Percentiles rank a stretch among this genome's conserved stretches.
Conservation (phyloP, 345 rosid genomes). For the Litchi chinensis region DNA sequence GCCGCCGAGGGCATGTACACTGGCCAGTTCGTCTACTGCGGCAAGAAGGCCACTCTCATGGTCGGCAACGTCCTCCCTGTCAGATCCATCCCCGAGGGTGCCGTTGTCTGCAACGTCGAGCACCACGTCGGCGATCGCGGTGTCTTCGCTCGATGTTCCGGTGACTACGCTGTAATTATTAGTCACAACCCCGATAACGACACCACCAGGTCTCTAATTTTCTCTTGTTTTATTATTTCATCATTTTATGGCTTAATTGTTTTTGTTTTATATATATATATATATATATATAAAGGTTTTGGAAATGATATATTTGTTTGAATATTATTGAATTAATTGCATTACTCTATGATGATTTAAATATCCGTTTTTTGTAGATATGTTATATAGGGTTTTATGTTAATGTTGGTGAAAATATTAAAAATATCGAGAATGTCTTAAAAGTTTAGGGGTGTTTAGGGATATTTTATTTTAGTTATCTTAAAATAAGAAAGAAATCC, state of each 20-base stretch:
- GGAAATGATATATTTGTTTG: not conserved
- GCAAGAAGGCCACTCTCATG: slow-evolving; percentile 58
- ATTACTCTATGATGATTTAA: too few relatives aligned
- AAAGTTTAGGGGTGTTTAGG: too few relatives aligned
- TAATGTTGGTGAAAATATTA: too few relatives aligned
- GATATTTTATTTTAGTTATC: too few relatives aligned
- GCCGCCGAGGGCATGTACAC: slow-evolving; percentile 60
- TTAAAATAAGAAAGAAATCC: too few relatives aligned
- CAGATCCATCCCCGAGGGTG: slow-evolving; percentile 53
- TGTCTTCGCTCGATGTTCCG: slow-evolving; percentile 42
- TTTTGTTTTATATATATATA: not conserved
- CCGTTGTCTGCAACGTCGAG: slow-evolving; percentile 54
- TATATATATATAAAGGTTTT: not conserved
- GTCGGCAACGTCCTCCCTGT: slow-evolving; percentile 63
- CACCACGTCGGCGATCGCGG: slow-evolving; percentile 58
- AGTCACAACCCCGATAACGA: slow-evolving; percentile 58
- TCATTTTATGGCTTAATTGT: too few relatives aligned
- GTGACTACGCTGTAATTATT: slow-evolving; percentile 50
- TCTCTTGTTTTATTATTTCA: too few relatives aligned
- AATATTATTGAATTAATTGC: not conserved
- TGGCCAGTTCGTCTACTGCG: slow-evolving; percentile 64
- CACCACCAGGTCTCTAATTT: slow-evolving; percentile 39
- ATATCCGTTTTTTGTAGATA: too few relatives aligned
- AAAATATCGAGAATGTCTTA: too few relatives aligned
- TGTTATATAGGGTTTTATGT: too few relatives aligned